Conservation (phyloP, 345 rosid genomes). For the Salix caprea region DNA sequence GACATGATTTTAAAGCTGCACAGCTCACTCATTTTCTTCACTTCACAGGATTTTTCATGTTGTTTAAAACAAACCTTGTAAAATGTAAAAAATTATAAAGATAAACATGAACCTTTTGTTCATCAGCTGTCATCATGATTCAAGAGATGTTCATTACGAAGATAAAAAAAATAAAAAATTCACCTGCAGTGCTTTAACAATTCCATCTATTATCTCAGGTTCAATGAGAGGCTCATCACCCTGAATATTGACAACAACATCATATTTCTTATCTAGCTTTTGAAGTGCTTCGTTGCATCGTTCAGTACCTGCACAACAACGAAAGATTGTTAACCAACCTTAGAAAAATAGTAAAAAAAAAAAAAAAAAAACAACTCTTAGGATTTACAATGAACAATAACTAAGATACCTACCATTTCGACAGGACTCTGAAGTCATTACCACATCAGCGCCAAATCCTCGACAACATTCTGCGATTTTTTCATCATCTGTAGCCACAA, state of each 20-base stretch:
- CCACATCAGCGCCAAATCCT: slow-evolving; percentile 88
- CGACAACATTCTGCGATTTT: slow-evolving; percentile 91
- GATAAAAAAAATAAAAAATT: not conserved
- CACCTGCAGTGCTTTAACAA: slow-evolving; percentile 92
- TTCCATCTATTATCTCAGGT: slow-evolving; percentile 92
- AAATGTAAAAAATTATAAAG: not conserved
- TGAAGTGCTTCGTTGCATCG: slow-evolving; percentile 85
- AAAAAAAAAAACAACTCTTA: not conserved
- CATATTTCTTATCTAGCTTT: slow-evolving; percentile 80
- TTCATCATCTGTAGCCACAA: slow-evolving; percentile 94
- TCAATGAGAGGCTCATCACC: slow-evolving; percentile 96
- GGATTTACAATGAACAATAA: not conserved
- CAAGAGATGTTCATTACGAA: not conserved
- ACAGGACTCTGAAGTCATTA: slow-evolving; percentile 95
- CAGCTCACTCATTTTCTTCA: not conserved
- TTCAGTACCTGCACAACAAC: slow-evolving; percentile 57
- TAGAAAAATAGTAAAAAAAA: not conserved
- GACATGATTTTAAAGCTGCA: not conserved
- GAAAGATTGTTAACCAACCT: not conserved
- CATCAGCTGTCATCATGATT: not conserved
- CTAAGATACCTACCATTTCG: slow-evolving; percentile 55
- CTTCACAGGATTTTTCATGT: not conserved
- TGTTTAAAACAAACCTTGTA: not conserved
- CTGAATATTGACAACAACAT: slow-evolving; percentile 88
- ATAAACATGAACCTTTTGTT: not conserved